These are phyloP conservation scores for Chaetomium strumarium DNA, from an alignment of 2,329 filamentous ascomycete species.

Conservation along the genomic window DNA sequence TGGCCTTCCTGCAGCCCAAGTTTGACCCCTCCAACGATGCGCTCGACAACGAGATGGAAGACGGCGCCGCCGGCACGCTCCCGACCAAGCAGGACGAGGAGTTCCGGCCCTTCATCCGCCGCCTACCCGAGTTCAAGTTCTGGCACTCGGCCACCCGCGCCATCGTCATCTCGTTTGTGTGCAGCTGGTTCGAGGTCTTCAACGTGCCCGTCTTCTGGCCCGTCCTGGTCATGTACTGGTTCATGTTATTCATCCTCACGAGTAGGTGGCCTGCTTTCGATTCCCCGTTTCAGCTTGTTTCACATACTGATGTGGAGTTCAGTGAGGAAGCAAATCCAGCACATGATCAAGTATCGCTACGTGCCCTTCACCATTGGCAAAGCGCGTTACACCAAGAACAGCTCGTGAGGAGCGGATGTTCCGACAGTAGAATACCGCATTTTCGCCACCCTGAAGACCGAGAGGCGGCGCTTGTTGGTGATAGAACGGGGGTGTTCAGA, in stretches of 20 bases:
- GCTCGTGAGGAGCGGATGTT: slow-evolving; percentile 31
- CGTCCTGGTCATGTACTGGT: slow-evolving; percentile 95
- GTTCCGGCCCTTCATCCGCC: slow-evolving; percentile 93
- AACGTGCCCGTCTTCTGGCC: slow-evolving; percentile 99
- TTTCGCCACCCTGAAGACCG: neutral
- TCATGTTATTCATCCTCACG: slow-evolving; percentile 91
- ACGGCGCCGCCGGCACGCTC: slow-evolving; percentile 73
- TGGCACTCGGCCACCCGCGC: slow-evolving; percentile 95
- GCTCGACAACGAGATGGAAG: slow-evolving; percentile 92
- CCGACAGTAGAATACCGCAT: neutral
- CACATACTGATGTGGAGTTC: slow-evolving; percentile 14
- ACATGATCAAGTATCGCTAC: slow-evolving; percentile 99
- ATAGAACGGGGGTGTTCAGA: slow-evolving; percentile 5
- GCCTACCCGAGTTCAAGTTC: slow-evolving; percentile 98
- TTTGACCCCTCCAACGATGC: slow-evolving; percentile 94
- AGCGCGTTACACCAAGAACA: slow-evolving; percentile 67
- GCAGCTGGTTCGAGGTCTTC: slow-evolving; percentile 91
- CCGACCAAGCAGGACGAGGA: slow-evolving; percentile 96
- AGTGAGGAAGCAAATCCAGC: slow-evolving; percentile 99
- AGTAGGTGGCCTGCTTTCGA: slow-evolving; percentile 58
- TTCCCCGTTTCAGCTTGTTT: too few relatives aligned
- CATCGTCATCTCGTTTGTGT: slow-evolving; percentile 73
- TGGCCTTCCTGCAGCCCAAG: slow-evolving; percentile 96
- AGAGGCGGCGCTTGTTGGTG: slow-evolving; percentile 1
- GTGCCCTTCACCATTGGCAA: slow-evolving; percentile 92